A percentile compares a stretch with the other conserved stretches of the same genome.
Evolutionary conservation across 2,329 filamentous ascomycete genomes (phyloP).

Genomic region (Colletotrichum horii): DNA sequence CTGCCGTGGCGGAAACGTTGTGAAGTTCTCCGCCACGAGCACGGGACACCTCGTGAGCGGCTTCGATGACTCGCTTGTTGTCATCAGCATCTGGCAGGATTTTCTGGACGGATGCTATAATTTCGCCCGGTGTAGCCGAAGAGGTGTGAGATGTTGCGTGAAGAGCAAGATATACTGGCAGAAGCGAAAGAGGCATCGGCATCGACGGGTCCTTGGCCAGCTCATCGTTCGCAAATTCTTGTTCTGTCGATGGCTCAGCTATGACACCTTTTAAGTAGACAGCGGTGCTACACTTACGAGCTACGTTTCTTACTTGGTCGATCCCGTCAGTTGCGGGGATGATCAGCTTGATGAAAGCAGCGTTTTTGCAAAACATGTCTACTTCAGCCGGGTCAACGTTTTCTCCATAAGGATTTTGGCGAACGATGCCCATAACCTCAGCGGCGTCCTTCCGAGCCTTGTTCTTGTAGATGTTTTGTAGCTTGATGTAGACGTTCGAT

Average conservation of each 20-base stretch:
- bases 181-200: slow-evolving; percentile 61
- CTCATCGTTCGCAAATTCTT: slow-evolving; percentile 60
- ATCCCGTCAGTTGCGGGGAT: slow-evolving; percentile 53
- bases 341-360: slow-evolving; percentile 89
- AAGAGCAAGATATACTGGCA: slow-evolving; percentile 74
- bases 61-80: slow-evolving; percentile 56
- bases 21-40: slow-evolving; percentile 87
- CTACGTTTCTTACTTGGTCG: slow-evolving; percentile 55
- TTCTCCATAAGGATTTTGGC: slow-evolving; percentile 52
- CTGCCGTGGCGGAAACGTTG: slow-evolving; percentile 86
- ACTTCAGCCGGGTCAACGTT: slow-evolving; percentile 74
- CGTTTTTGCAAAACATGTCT: slow-evolving; percentile 94
- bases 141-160: slow-evolving; percentile 54
- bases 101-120: slow-evolving; percentile 52
- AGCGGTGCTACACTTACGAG: slow-evolving; percentile 50
- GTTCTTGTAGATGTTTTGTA: slow-evolving; percentile 91
- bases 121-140: slow-evolving; percentile 54
- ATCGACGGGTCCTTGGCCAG: slow-evolving; percentile 46
- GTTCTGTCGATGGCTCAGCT: slow-evolving; percentile 41
- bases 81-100: slow-evolving; percentile 51
- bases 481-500: slow-evolving; percentile 84
- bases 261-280: not conserved
- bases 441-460: slow-evolving; percentile 81
- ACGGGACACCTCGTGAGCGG: slow-evolving; percentile 72
- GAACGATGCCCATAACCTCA: slow-evolving; percentile 74